A percentile compares a stretch with the other conserved stretches of the same genome.
Conservation (phyloP, 352 stramenopile genomes). For the Pythium vanterpoolii region DNA sequence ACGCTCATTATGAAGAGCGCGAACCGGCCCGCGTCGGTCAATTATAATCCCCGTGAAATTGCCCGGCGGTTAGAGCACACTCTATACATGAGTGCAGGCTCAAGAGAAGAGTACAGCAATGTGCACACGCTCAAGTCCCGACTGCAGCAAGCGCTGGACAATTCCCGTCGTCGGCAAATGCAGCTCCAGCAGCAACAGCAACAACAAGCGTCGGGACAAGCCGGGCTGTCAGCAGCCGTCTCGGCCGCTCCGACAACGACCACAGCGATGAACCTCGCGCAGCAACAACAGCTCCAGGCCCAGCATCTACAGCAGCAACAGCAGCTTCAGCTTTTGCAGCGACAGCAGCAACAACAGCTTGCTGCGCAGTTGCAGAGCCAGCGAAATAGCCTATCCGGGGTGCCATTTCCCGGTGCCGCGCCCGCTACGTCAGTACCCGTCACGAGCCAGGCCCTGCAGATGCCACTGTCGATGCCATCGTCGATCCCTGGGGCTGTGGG, state of each 20-base stretch:
- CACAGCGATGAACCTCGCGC: constrained; percentile 16
- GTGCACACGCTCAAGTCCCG: constrained; percentile 81
- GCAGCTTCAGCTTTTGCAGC: constrained; percentile 27
- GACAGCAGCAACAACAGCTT: constrained; percentile 70
- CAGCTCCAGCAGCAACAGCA: constrained; percentile 59
- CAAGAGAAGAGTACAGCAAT: constrained; percentile 86
- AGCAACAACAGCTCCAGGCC: constrained; percentile 25
- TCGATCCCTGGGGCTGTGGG: constrained; percentile 13
- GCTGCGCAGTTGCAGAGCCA: constrained; percentile 69
- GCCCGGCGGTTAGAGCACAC: constrained; percentile 80
- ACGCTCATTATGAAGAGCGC: constrained; percentile 89
- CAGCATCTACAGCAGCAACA: constrained; percentile 27
- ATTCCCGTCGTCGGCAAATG: constrained; percentile 75
- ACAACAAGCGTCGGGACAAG: constrained; percentile 20
- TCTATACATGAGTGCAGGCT: constrained; percentile 82
- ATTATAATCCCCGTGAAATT: constrained; percentile 88
- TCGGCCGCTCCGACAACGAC: neutral
- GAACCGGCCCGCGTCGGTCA: constrained; percentile 80
- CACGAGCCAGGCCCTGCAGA: constrained; percentile 45
- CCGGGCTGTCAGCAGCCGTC: neutral
- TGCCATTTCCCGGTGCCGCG: constrained; percentile 44
- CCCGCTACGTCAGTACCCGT: constrained; percentile 12
- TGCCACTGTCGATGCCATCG: constrained; percentile 39
- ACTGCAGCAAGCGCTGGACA: constrained; percentile 83
- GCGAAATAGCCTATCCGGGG: constrained; percentile 56